A percentile compares a stretch with the other conserved stretches of the same genome.
phyloP scores from a whole-genome alignment of 192 early-diverging fungal species.

The Borealophlyctis nickersoniae region DNA sequence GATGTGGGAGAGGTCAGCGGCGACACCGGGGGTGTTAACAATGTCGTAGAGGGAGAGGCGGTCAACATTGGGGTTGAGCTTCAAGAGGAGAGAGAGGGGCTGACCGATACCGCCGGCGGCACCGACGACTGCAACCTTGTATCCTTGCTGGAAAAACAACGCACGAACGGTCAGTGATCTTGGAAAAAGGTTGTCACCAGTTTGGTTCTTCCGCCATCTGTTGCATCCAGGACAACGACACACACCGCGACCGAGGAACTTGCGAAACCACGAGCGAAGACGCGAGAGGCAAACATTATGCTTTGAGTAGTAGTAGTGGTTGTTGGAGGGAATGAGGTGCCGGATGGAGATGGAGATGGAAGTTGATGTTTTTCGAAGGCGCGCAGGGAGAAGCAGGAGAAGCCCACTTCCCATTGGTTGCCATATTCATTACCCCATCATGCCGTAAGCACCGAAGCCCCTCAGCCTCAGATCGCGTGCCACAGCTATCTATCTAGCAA shows the following conservation, averaged over 20 bases:
- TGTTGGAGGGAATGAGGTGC: too few relatives aligned
- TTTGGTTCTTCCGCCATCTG: neutral
- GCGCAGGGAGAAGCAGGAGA: too few relatives aligned
- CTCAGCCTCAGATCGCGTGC: too few relatives aligned
- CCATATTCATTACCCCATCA: too few relatives aligned
- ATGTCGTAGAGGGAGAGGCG: constrained; percentile 93
- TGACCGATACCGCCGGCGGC: constrained; percentile 95
- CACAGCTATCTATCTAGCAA: too few relatives aligned
- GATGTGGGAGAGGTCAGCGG: constrained; percentile 92
- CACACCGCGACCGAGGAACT: constrained; percentile 51
- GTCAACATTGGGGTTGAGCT: constrained; percentile 81
- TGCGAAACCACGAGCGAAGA: constrained; percentile 55
- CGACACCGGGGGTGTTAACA: constrained; percentile 96
- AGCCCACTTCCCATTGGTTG: too few relatives aligned
- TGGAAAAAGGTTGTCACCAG: neutral
- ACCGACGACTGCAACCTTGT: constrained; percentile 55
- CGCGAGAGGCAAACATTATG: constrained; percentile 40
- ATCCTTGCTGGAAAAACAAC: constrained; percentile 12
- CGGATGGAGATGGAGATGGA: too few relatives aligned
- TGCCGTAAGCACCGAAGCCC: too few relatives aligned
- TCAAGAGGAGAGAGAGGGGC: constrained; percentile 90
- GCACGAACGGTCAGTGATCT: neutral
- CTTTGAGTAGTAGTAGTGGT: too few relatives aligned
- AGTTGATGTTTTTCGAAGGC: too few relatives aligned
- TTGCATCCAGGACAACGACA: neutral